Base-by-base conservation (phyloP, 2,329 filamentous ascomycete species). In the Venturia pyrina region DNA sequence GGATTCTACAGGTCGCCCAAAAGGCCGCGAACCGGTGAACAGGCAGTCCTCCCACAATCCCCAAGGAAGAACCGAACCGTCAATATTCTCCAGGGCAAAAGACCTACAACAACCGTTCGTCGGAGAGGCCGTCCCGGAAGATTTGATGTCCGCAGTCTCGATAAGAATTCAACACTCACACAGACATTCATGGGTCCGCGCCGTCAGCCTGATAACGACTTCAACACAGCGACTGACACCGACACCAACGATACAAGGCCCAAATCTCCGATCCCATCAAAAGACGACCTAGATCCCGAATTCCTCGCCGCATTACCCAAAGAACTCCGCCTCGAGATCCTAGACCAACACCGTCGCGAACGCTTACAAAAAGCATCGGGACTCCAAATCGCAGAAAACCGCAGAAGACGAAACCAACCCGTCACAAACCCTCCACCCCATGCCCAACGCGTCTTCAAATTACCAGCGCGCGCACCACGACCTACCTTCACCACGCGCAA, bases 301-400 rank as follows among this genome's bases (percentile, higher is more conserved):
- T 93, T 97, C 71, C 85, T 98, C 2, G 86, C 88, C 0, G 91
- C 92, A 19, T 80, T 98, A 0, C 93, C 93, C 0, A 87, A 89
- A 69, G 90, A 96, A 60, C 84, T 96, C 60, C 86, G 90, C 15
- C 80, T 78, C 19, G 93, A 98, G 75, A 82, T 98, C 7, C 76
- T 96, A 1, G 87, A 85, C 24, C 90, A 96, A 71, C 87, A 93
- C 72, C 83, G 82, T 43, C 83, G 83, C 24, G 76, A 78, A 24
- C 85, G 82, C n/a, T 79, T 88, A 24, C 85, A 85, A 13, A 83
- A 85, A 46, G 71, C 7, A 37, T 64, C 64, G 2, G 60, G 50
- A 5, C 70, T 78, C 69, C 50, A 71, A 63, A 28, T 78, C 69
- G 62, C 70, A 32, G 71, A 62, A 67, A 71, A 37, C 34, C 60